Evolutionary conservation across 2,329 filamentous ascomycete genomes (phyloP), one percentile per base, ranked within the genome.

Genomic region (Hymenoscyphus occultus): DNA sequence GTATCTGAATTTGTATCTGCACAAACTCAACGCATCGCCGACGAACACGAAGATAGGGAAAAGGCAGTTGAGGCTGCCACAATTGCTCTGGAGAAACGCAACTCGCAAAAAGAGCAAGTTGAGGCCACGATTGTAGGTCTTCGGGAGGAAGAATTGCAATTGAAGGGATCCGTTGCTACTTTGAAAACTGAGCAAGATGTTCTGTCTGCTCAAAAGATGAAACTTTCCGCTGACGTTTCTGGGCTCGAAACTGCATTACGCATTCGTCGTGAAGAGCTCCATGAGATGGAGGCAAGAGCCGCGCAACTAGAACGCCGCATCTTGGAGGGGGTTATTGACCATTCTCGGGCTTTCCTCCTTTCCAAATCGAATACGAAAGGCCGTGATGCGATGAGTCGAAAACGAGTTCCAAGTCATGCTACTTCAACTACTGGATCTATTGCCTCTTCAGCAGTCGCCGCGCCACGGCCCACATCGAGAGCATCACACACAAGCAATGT

Each of bases 291-390:
- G 76, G 82, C 85, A 12, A 90, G 94, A 68, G 95, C 94, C 2
- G 93, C 97, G 76, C 86, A 87, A 3, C 83, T 99, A 31, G 95
- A 99, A 79, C 90, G 93, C 61, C 89, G 95, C 32, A 97, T 99
- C 71, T 81, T 99, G 39, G 94, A 98, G 70, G 93, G 94, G 32
- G 92, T 98, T 68, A 96, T 99, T 80, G 93, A 98, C 72, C 94
- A 98, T 76, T 97, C 94, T 22, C 90, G 94, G 6, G 88, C 94
- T 32, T 83, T 97, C n/a, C 85, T 98, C 65, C 90, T 95, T 81
- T 82, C 87, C 70, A 89, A 91, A 79, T 54, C 84, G 62, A 73
- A 74, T 65, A 73, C 73, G 75, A 51, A 51, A 16, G 74, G 70
- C 73, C 72, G 75, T 70, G 80, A 81, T 70, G 78, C 79, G 56